Percentiles rank a stretch among this genome's conserved stretches.
phyloP scores from a whole-genome alignment of 2,329 filamentous ascomycete genomes.

The Aspergillus niger region DNA sequence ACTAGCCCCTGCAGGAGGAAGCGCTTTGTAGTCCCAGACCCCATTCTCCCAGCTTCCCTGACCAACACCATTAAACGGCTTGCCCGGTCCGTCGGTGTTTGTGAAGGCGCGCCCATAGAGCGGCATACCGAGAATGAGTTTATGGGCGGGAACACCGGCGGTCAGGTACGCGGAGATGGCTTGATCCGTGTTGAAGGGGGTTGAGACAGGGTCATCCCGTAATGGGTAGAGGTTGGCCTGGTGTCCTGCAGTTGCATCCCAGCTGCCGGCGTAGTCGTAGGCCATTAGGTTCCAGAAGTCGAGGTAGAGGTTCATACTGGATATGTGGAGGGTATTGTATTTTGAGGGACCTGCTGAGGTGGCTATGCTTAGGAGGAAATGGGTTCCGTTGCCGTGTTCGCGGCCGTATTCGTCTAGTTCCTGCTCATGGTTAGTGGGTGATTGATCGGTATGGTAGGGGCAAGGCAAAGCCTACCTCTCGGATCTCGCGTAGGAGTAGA shows the following conservation, averaged over 20 bases:
- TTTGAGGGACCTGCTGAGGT: conserved; percentile 49
- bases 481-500: conserved; percentile 34
- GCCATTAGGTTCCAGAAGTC: conserved; percentile 69
- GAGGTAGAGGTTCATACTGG: conserved; percentile 50
- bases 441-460: no score
- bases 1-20: conserved; percentile 68
- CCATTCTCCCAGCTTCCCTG: conserved; percentile 82
- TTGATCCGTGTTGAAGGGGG: conserved; percentile 74
- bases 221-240: conserved; percentile 75
- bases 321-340: conserved; percentile 47
- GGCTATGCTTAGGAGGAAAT: conserved; percentile 51
- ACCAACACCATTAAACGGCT: conserved; percentile 70
- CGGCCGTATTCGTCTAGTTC: conserved; percentile 47
- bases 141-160: conserved; percentile 65
- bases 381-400: conserved; percentile 40
- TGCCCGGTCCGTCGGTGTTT: conserved; percentile 73
- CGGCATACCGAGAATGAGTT: conserved; percentile 89
- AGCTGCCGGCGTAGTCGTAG: conserved; percentile 82
- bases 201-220: conserved; percentile 59
- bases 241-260: conserved; percentile 73
- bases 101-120: conserved; percentile 86
- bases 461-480: conserved; percentile 28
- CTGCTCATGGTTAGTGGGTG: conserved; percentile 19
- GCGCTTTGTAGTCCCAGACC: conserved; percentile 83
- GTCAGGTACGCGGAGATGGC: conserved; percentile 72